Evolutionary conservation across 371 early-diverging fungal species (phyloP), one percentile per base, ranked within the genome.

Genomic region (Actinomucor elegans): DNA sequence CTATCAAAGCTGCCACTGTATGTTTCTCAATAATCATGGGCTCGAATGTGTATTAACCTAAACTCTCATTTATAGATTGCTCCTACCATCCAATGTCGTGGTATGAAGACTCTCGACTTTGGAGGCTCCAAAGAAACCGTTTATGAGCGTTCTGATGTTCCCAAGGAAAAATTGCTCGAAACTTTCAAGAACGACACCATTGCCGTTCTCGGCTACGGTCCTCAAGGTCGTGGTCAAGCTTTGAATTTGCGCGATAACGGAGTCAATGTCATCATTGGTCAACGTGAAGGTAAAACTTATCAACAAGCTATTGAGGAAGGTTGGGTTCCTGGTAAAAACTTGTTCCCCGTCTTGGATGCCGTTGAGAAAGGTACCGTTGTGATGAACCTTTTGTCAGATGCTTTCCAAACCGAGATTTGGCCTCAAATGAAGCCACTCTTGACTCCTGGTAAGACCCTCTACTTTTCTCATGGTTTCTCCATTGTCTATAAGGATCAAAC

Each of bases 381-480:
- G 77, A 88, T 95, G 89, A 92, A 96, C 89, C 79, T 98, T 56
- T 85, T 98, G 28, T 95, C 96, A 7, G 98, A 98, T 79, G 98
- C 98, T 42, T 94, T 89, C 45, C 98, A 98, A 75, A 93, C 85
- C 76, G 90, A 89, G 54, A 83, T 88, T 62, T 98, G 98, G 98
- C 83, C 89, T 65, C 67, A 86, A 56, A 82, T 98, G 80, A 87
- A 89, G 80, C 89, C 90, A 48, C 84, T 87, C 69, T 67, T 98
- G 53, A 95, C 94, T 64, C 91, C 92, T 61, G 98, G 96, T 67
- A 98, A 98, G 88, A 96, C 96, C 20, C 89, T 98, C 51, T 96
- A 94, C 85, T 98, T 98, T 79, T 92, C 93, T 48, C 96, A 98
- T 83, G 98, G 98, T 56, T 98, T 98, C 80, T 90, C 91, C 55